Conservation (phyloP, 768 basidiomycete genomes). For the Hericium erinaceus region DNA sequence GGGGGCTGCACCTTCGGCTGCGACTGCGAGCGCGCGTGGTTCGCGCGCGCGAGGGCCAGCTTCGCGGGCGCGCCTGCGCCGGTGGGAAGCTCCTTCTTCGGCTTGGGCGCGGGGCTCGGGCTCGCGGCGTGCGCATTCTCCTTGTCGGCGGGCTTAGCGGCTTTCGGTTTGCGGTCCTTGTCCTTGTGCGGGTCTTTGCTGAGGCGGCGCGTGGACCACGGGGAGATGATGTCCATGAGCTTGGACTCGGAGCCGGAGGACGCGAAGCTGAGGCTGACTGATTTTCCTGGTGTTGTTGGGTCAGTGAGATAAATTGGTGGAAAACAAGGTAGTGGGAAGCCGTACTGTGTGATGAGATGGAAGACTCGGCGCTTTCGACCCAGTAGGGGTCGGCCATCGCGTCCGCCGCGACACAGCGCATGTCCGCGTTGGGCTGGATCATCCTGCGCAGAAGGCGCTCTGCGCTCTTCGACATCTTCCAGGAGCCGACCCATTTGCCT, state of each 20-base stretch:
- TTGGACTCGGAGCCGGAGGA: conserved; percentile 18
- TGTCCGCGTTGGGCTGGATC: conserved; percentile 75
- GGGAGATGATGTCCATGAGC: conserved; percentile 26
- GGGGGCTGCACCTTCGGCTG: conserved; percentile 24
- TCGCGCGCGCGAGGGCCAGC: conserved; percentile 18
- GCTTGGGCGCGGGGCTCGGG: background rate
- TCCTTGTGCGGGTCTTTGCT: conserved; percentile 14
- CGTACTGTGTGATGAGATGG: conserved; percentile 32
- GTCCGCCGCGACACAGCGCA: conserved; percentile 61
- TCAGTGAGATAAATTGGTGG: background rate
- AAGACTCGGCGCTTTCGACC: conserved; percentile 27
- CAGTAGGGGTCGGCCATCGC: conserved; percentile 65
- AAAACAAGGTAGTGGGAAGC: conserved; percentile 16
- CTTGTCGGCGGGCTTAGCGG: conserved; percentile 2
- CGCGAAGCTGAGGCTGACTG: conserved; percentile 20
- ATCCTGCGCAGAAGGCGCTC: conserved; percentile 69
- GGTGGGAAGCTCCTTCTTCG: background rate
- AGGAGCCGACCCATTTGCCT: conserved; percentile 82
- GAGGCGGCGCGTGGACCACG: conserved; percentile 20
- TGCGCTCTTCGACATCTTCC: conserved; percentile 54
- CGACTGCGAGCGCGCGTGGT: conserved; percentile 23
- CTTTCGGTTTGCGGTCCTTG: conserved; percentile 7
- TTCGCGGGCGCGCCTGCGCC: too few species aligned
- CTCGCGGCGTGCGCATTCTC: conserved; percentile 3
- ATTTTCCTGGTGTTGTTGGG: conserved; percentile 18